A percentile compares a stretch with the other conserved stretches of the same genome.
These are phyloP conservation scores for Sutorius australiensis DNA, from an alignment of 768 basidiomycete genomes.

Conservation along the genomic window DNA sequence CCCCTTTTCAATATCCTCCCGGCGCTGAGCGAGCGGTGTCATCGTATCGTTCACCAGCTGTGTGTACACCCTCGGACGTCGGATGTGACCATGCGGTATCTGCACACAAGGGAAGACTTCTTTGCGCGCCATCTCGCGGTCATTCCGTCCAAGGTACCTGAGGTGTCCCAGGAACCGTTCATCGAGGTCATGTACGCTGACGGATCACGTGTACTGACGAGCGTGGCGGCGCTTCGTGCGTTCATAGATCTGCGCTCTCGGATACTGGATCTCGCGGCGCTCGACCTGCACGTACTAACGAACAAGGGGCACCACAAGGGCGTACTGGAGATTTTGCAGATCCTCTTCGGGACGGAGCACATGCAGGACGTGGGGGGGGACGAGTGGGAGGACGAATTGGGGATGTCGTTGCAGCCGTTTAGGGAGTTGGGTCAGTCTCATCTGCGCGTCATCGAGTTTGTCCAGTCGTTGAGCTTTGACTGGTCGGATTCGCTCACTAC, in stretches of 20 bases:
- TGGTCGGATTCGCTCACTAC: slow-evolving; percentile 78
- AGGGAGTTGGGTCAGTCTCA: slow-evolving; percentile 77
- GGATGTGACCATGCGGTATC: slow-evolving; percentile 75
- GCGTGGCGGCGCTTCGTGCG: slow-evolving; percentile 61
- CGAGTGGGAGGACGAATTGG: slow-evolving; percentile 38
- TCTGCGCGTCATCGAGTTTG: slow-evolving; percentile 80
- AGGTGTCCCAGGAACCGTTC: slow-evolving; percentile 43
- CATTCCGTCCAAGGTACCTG: slow-evolving; percentile 63
- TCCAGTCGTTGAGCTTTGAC: slow-evolving; percentile 82
- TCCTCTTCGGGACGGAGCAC: slow-evolving; percentile 70
- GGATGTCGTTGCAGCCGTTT: slow-evolving; percentile 50
- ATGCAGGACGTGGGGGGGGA: slow-evolving; percentile 37
- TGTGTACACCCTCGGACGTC: slow-evolving; percentile 86
- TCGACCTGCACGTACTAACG: slow-evolving; percentile 85
- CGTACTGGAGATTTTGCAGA: slow-evolving; percentile 70
- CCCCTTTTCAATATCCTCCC: slow-evolving; percentile 68
- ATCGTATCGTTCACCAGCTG: slow-evolving; percentile 78
- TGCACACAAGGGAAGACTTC: slow-evolving; percentile 86
- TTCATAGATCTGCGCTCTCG: slow-evolving; percentile 82
- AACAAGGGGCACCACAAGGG: slow-evolving; percentile 72
- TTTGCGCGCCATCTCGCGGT: slow-evolving; percentile 80
- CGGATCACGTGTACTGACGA: slow-evolving; percentile 64
- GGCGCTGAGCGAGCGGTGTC: slow-evolving; percentile 78
- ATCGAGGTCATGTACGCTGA: slow-evolving; percentile 66
- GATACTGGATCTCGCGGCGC: slow-evolving; percentile 79